These are phyloP conservation scores for Phytophthora quininea DNA, from an alignment of 352 stramenopile genomes.

Conservation along the genomic window DNA sequence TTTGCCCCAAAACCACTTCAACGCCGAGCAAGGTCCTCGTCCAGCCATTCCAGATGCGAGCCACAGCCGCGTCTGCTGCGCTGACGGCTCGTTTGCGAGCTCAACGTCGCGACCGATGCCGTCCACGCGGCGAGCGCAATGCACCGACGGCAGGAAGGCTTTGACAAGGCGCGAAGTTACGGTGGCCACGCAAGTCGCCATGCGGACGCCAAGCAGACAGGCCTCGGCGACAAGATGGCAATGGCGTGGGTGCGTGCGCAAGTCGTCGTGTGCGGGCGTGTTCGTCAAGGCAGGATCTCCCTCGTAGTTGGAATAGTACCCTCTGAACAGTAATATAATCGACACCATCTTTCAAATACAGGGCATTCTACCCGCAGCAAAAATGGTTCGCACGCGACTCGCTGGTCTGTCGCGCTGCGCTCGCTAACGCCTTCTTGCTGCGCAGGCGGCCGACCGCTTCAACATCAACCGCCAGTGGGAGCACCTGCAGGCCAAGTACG, in stretches of 20 bases:
- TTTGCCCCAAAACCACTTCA: too few species aligned
- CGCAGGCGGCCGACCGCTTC: slow-evolving; percentile 84
- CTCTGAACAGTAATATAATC: too few species aligned
- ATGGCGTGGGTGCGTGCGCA: too few species aligned
- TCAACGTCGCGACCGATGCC: neutral
- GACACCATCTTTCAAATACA: neutral
- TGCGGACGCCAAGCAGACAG: too few species aligned
- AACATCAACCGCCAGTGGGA: slow-evolving; percentile 95
- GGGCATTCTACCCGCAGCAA: neutral
- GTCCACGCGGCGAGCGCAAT: neutral
- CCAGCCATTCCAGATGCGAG: neutral
- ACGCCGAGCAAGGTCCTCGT: too few species aligned
- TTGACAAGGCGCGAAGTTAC: neutral
- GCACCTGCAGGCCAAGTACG: slow-evolving; percentile 94
- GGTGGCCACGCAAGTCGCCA: neutral
- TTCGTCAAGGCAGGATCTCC: too few species aligned
- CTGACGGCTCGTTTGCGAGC: neutral
- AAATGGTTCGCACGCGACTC: neutral
- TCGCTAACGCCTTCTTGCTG: neutral
- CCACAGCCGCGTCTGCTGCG: neutral
- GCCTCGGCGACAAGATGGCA: too few species aligned
- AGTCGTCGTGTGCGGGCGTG: too few species aligned
- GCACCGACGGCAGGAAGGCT: neutral
- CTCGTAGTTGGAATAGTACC: too few species aligned
- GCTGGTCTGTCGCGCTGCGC: neutral